Evolutionary conservation across 2,329 filamentous ascomycete genomes (phyloP), one percentile per base, ranked within the genome.

Genomic region (Monosporascus cannonballus): DNA sequence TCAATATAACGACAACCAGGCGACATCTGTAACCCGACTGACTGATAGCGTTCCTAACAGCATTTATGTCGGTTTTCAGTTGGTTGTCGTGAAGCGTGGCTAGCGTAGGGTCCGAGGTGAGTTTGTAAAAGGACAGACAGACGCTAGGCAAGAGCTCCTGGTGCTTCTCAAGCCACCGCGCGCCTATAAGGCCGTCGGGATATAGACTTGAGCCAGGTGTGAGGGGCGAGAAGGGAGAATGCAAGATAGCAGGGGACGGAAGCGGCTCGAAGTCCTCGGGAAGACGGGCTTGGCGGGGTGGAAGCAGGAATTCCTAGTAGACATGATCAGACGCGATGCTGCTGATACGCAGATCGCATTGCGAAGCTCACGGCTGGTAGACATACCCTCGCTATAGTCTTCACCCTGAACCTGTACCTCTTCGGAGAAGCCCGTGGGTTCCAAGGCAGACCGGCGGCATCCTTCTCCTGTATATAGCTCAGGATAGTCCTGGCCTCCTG

Each of bases 221-320:
- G 30, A 97, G 77, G 1, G 93, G 94, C 2, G 94, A 97, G 59
- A 96, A 84, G 1, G 92, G 90, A 14, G 94, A 97, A 69, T 97
- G 93, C 4, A 96, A 74, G n/a, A 84, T 74, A 54, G 78, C 73
- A 18, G 76, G 71, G 24, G 75, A 68, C 38, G 72, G 69, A 50
- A 77, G 71, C 3, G 71, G 64, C 49, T 80, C 76, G 61, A 78
- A 71, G 51, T 78, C 72, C 47, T 77, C 74, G 18, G 77, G 79
- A 47, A 81, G 71, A 55, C 71, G 73, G 37, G 80, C 80, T 61
- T 77, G 78, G 56, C 83, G 78, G 39, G 79, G 76, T 14, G 85
- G 83, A 54, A 79, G 79, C 65, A 76, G 65, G 57, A 81, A 75
- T 38, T 78, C 76, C 79, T 83, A 64, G 56, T 42, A 38, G 54